Conservation (phyloP, 2,329 filamentous ascomycete genomes). For the Colletotrichum caudatum region DNA sequence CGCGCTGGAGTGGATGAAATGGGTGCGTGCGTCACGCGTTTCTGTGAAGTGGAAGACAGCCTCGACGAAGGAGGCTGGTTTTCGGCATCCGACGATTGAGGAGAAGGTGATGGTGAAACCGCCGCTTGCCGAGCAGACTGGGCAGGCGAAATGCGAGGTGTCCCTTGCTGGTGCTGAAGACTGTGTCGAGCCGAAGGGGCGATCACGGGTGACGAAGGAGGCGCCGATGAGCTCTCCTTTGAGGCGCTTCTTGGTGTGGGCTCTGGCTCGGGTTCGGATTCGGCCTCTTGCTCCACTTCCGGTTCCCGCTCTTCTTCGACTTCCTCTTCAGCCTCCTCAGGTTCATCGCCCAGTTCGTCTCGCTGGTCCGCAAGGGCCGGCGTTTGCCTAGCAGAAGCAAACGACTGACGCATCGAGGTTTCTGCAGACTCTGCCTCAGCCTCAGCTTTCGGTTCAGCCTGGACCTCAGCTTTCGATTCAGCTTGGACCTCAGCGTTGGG, state of each 20-base stretch:
- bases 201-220: slow-evolving; percentile 44
- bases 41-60: slow-evolving; percentile 61
- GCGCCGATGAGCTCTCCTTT: slow-evolving; percentile 48
- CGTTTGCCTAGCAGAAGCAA: slow-evolving; percentile 39
- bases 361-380: slow-evolving; percentile 29
- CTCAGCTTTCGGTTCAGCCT: slow-evolving; percentile 12
- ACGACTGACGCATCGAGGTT: slow-evolving; percentile 28
- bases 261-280: slow-evolving; percentile 23
- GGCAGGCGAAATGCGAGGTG: slow-evolving; percentile 54
- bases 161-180: slow-evolving; percentile 59
- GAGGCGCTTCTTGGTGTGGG: slow-evolving; percentile 38
- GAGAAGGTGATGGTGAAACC: slow-evolving; percentile 74
- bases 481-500: neutral
- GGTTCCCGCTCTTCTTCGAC: slow-evolving; percentile 3
- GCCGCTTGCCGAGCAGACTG: slow-evolving; percentile 65
- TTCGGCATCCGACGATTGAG: slow-evolving; percentile 83
- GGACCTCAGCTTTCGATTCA: neutral
- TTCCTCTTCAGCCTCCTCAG: slow-evolving; percentile 12
- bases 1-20: slow-evolving; percentile 55
- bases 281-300: slow-evolving; percentile 12
- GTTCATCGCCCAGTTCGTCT: slow-evolving; percentile 7
- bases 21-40: slow-evolving; percentile 61
- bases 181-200: slow-evolving; percentile 41
- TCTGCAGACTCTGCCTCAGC: slow-evolving; percentile 37
- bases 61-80: slow-evolving; percentile 80